These are phyloP conservation scores for Trifolium fragiferum DNA, from an alignment of 306 rosid species.

Conservation along the genomic window DNA sequence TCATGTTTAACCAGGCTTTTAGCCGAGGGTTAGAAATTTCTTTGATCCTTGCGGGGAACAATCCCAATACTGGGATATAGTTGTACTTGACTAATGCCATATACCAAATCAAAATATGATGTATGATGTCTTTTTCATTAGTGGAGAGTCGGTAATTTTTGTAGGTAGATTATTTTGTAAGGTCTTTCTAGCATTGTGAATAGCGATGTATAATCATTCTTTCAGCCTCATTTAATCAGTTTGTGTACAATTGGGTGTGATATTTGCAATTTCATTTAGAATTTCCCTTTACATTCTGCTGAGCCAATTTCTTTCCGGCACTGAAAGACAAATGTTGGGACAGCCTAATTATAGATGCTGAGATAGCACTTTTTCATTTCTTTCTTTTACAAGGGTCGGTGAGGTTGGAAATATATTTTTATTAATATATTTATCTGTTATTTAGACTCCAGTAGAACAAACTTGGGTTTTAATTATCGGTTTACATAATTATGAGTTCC, in stretches of 20 bases:
- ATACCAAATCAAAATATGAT: background rate
- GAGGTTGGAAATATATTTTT: background rate
- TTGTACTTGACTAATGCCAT: constrained; percentile 21
- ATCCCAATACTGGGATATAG: constrained; percentile 73
- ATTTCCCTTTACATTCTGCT: background rate
- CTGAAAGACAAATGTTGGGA: background rate
- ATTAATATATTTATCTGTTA: too few relatives aligned
- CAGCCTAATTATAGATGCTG: background rate
- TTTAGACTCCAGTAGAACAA: too few relatives aligned
- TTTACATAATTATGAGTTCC: too few relatives aligned
- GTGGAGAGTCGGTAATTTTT: constrained; percentile 8
- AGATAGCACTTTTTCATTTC: background rate
- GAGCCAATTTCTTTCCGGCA: background rate
- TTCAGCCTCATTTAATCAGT: constrained; percentile 25
- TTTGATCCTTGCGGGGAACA: constrained; percentile 90
- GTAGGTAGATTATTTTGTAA: constrained; percentile 31
- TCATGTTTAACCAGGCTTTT: constrained; percentile 98
- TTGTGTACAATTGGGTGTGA: background rate
- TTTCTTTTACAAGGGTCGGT: background rate
- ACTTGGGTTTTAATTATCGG: too few relatives aligned
- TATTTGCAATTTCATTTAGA: constrained; percentile 14
- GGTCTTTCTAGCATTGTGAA: constrained; percentile 29
- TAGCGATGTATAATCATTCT: constrained; percentile 38
- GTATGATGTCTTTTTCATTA: background rate
- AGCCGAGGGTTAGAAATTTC: constrained; percentile 94